phyloP scores from a whole-genome alignment of 192 early-diverging fungal species.

The Mortierella alpina region DNA sequence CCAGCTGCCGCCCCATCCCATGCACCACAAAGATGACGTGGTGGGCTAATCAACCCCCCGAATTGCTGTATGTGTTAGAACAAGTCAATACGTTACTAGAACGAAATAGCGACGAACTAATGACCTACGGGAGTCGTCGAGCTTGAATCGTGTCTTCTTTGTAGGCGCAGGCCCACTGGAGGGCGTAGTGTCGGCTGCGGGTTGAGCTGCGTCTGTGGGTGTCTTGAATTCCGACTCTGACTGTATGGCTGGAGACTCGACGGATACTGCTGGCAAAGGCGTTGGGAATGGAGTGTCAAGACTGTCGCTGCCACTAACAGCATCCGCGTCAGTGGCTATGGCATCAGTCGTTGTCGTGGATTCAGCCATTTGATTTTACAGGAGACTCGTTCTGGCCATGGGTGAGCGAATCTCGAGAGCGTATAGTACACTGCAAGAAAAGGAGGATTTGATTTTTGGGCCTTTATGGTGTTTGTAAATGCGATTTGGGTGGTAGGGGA shows the following conservation, averaged over 20 bases:
- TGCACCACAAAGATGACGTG: slow-evolving; percentile 58
- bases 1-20: slow-evolving; percentile 58
- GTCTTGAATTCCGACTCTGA: too few species aligned
- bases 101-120: not conserved
- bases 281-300: too few species aligned
- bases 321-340: too few species aligned
- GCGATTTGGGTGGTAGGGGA: not conserved
- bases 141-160: not conserved
- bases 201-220: not conserved
- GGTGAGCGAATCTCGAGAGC: too few species aligned
- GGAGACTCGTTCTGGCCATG: too few species aligned
- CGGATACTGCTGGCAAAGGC: too few species aligned
- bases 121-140: slow-evolving; percentile 13
- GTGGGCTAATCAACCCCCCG: slow-evolving; percentile 21
- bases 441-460: not conserved
- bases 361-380: too few species aligned
- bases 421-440: too few species aligned
- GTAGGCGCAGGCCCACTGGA: not conserved
- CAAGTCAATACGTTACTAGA: not conserved
- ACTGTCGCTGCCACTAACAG: too few species aligned
- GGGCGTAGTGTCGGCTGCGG: not conserved
- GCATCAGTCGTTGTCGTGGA: too few species aligned
- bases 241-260: too few species aligned
- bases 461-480: too few species aligned
- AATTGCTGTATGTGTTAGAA: not conserved